phyloP scores from a whole-genome alignment of 1,284 basidiomycete species.

The Heterobasidion parviporum region DNA sequence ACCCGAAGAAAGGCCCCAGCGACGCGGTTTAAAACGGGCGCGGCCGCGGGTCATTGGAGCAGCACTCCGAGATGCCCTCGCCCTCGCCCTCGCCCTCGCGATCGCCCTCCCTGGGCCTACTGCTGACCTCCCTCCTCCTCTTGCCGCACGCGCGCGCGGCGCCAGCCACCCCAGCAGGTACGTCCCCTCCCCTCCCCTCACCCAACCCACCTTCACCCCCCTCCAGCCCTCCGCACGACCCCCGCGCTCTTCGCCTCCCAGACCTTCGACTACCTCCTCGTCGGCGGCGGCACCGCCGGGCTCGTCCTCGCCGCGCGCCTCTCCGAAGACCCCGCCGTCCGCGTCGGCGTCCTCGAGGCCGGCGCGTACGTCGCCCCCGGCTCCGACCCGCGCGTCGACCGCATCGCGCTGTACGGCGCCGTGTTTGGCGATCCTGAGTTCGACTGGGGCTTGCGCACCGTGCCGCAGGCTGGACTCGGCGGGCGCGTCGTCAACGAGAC shows the following conservation, averaged over 20 bases:
- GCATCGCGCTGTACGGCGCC: constrained; percentile 7
- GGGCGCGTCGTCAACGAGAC: constrained; percentile 11
- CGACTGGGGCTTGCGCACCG: constrained; percentile 10
- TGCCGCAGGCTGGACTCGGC: constrained; percentile 9
- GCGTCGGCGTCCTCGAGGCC: constrained; percentile 25
- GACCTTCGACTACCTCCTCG: neutral
- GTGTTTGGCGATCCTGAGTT: constrained; percentile 10
- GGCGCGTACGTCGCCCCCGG: constrained; percentile 13
- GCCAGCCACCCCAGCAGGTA: neutral
- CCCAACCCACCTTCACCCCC: neutral
- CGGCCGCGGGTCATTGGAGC: too few species aligned
- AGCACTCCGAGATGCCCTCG: too few species aligned
- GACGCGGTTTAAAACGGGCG: too few species aligned
- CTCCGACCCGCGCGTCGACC: constrained; percentile 8
- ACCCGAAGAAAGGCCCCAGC: too few species aligned
- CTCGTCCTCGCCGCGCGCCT: constrained; percentile 38
- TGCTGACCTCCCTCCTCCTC: too few species aligned
- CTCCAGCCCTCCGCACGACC: constrained; percentile 5
- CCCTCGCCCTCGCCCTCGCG: too few species aligned
- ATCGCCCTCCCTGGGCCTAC: too few species aligned
- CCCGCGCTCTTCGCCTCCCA: neutral
- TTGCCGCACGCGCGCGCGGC: too few species aligned
- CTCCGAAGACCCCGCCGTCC: constrained; percentile 29
- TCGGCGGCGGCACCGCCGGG: constrained; percentile 26
- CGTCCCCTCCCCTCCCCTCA: neutral